Base-by-base conservation (phyloP, 257 asterid genomes). In the Eustoma russellianum region DNA sequence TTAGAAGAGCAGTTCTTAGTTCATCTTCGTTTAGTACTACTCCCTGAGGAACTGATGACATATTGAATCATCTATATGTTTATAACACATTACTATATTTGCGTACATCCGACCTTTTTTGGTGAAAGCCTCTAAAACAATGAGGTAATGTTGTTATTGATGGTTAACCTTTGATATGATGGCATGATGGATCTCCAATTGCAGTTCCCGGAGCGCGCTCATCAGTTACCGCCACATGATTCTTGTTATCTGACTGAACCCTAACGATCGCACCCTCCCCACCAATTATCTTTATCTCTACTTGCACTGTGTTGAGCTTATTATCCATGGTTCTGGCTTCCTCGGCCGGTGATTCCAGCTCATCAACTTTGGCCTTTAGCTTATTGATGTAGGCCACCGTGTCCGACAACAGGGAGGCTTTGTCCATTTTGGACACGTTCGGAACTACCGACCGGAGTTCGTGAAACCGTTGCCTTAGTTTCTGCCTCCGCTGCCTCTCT, bases 401-500 rank as follows among this genome's bases (percentile, higher is more conserved):
- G 51, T 83, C 96, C n/a, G 89, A 81, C 5, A 86, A 70, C n/a
- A n/a, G n/a, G n/a, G n/a, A n/a, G n/a, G n/a, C n/a, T n/a, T n/a
- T n/a, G n/a, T n/a, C n/a, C n/a, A 86, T 79, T 59, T 85, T 63
- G 0, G 94, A 87, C n/a, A 81, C 93, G 77, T 77, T 79, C 0
- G 96, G 96, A 0, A 87, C 94, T 12, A 79, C 96, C 5, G 94
- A 83, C 0, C 94, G 84, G 13, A 86, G 82, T 9, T 88, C 83
- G 68, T 77, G 83, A 79, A 87, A 87, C 0, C 87, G 75, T 77
- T 79, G 76, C 82, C 83, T 86, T 28, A 87, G 82, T 81, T 83
- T 87, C 81, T 87, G 94, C 62, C 96, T 50, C 53, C 96, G 53
- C 82, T 83, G 96, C 77, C 89, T 64, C 87, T 87, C 96, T 11